Evolutionary conservation across 169 alveolate genomes (phyloP), one percentile per base, ranked within the genome.

Genomic region (Eimeria nieschulzi): DNA sequence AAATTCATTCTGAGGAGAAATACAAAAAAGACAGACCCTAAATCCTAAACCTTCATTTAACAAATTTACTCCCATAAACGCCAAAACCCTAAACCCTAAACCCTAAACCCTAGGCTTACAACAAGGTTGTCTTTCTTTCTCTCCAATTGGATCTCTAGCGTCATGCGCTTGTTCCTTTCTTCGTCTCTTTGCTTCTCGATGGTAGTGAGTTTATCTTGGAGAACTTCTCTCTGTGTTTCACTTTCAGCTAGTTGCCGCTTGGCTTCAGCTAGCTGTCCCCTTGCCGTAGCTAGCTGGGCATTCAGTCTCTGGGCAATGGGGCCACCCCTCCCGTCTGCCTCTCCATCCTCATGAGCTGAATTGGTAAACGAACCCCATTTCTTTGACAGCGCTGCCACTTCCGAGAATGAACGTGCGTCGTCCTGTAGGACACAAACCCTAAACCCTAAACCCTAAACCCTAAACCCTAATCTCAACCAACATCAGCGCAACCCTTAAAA

Each of bases 321-420:
- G 46, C 75, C 75, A 12, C 75, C 75, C 75, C 39, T 12, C 39
- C 1, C 75, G 5, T 0, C 12, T 55, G 25, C 23, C 7, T 51
- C 23, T n/a, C 54, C 72, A 9, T 66, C 75, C 13, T 66, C 75
- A 12, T 66, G 75, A 12, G 46, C 5, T 19, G 75, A 17, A 66
- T 66, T 5, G 13, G 5, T 51, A 21, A 5, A 12, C 21, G 75
- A 66, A 9, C 75, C 75, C 75, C 75, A 66, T 5, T 25, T 66
- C 75, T 66, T 66, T n/a, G 75, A 66, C n/a, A 66, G 75, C 75
- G 75, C 75, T 9, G 75, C 75, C 21, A 66, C 75, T 21, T 66
- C 75, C 75, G 75, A 21, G 26, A 66, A 66, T 9, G 75, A 15
- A 15, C 7, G 15, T 25, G 75, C 1, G 0, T 66, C 75, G 75